Evolutionary conservation across 345 rosid species (phyloP), one percentile per base, ranked within the genome.

Genomic region (Gossypium longicalyx): DNA sequence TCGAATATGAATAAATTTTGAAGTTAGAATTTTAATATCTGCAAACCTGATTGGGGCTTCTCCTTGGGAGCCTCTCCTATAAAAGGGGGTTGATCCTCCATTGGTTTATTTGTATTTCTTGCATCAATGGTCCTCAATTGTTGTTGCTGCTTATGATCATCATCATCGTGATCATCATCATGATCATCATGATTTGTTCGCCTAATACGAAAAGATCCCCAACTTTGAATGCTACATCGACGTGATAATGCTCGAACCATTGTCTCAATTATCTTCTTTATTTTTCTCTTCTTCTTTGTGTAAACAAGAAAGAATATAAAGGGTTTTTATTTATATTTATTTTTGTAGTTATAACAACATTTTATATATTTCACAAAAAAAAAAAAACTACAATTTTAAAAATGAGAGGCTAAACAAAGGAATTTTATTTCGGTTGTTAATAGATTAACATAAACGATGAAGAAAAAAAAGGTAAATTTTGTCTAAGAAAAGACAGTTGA

Each of bases 171-270:
- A 20, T 58, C 64, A 25, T 45, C 72, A n/a, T 13, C 41, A 74
- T 76, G 53, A 75, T 69, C 22, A 58, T 34, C 53, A 64, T 71
- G 76, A 2, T 87, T 80, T 87, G 87, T 85, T 76, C 75, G 82
- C 72, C 77, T 85, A 58, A 83, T 54, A 29, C 74, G 51, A 78
- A 85, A 84, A 52, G 97, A 88, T 79, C 63, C 85, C 1, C 86
- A 85, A 74, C 77, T 82, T 77, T 81, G 83, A 75, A 78, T 74
- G 86, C 85, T 89, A 12, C 58, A 73, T 64, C 84, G 84, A n/a
- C 84, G 87, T 47, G 83, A 83, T 45, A 90, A 80, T 56, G 96
- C 83, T 61, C 85, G 83, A 75, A 90, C 93, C 97, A 93, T 93
- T 75, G 59, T 77, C 59, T 2, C 19, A 29, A 19, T 6, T 41